Conservation (phyloP, 768 basidiomycete genomes). For the Psilocybe azurescens region DNA sequence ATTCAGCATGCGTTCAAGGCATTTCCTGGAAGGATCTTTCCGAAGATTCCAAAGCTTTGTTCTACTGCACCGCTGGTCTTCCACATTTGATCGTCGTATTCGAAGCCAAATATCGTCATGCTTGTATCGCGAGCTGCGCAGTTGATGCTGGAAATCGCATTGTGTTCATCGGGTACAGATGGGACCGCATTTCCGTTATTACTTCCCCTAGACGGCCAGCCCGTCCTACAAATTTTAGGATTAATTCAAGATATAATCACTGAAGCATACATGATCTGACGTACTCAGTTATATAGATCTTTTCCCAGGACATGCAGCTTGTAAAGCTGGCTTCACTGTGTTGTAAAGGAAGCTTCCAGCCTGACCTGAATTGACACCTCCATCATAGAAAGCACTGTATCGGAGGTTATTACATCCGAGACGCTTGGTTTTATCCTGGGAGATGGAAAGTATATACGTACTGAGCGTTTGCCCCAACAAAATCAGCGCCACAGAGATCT, state of each 20-base stretch:
- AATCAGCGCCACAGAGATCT: constrained; percentile 41
- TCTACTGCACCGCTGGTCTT: constrained; percentile 40
- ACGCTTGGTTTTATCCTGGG: neutral
- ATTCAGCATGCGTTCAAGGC: neutral
- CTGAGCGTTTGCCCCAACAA: constrained; percentile 48
- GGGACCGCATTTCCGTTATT: constrained; percentile 33
- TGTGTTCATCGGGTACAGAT: constrained; percentile 36
- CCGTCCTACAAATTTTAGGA: constrained; percentile 30
- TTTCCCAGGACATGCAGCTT: constrained; percentile 43
- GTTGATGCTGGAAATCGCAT: constrained; percentile 39
- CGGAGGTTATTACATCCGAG: neutral
- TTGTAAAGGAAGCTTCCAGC: constrained; percentile 43
- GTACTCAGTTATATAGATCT: constrained; percentile 44
- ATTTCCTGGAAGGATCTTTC: constrained; percentile 29
- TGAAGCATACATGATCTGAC: constrained; percentile 1
- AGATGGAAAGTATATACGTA: constrained; percentile 18
- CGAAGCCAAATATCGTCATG: constrained; percentile 43
- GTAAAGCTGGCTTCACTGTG: constrained; percentile 41
- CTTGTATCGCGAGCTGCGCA: constrained; percentile 39
- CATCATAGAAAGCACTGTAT: constrained; percentile 42
- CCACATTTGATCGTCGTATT: constrained; percentile 46
- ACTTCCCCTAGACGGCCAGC: constrained; percentile 44
- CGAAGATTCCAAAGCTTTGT: constrained; percentile 45
- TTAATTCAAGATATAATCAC: neutral
- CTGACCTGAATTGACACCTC: constrained; percentile 31